A percentile compares a stretch with the other conserved stretches of the same genome.
Conservation (phyloP, 83 land plant species). For the Picea engelmannii region DNA sequence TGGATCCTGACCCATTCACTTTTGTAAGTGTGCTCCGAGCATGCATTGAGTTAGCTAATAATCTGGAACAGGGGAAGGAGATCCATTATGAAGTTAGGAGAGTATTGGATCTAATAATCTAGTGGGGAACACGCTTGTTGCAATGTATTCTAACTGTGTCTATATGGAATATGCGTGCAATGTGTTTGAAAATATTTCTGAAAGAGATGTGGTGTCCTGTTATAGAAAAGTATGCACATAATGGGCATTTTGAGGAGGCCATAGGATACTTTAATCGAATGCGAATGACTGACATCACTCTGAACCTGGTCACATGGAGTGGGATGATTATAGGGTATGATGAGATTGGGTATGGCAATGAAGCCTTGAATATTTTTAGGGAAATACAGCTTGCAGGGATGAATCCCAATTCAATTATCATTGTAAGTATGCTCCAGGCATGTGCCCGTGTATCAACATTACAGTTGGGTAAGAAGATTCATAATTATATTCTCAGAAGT, state of each 20-base stretch:
- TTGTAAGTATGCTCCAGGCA: slow-evolving; percentile 21
- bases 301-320: slow-evolving; percentile 25
- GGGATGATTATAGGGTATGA: slow-evolving; percentile 23
- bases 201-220: slow-evolving; percentile 9
- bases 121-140: slow-evolving; percentile 1
- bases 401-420: slow-evolving; percentile 3
- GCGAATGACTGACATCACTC: slow-evolving; percentile 13
- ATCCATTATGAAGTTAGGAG: not conserved
- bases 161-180: not conserved
- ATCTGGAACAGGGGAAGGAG: not conserved
- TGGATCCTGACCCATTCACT: slow-evolving; percentile 32
- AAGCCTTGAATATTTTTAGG: slow-evolving; percentile 15
- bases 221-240: not conserved
- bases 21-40: slow-evolving; percentile 52
- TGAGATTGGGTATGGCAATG: not conserved
- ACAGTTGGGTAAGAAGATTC: slow-evolving; percentile 21
- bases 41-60: slow-evolving; percentile 10
- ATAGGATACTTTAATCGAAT: not conserved
- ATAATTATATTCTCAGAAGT: slow-evolving; percentile 15
- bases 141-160: slow-evolving; percentile 2
- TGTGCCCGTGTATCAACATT: slow-evolving; percentile 22
- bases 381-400: slow-evolving; percentile 17
- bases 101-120: not conserved
- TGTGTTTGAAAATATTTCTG: slow-evolving; percentile 14
- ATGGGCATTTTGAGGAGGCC: not conserved